Conservation (phyloP, 1,284 basidiomycete species). For the Porodaedalea pini region DNA sequence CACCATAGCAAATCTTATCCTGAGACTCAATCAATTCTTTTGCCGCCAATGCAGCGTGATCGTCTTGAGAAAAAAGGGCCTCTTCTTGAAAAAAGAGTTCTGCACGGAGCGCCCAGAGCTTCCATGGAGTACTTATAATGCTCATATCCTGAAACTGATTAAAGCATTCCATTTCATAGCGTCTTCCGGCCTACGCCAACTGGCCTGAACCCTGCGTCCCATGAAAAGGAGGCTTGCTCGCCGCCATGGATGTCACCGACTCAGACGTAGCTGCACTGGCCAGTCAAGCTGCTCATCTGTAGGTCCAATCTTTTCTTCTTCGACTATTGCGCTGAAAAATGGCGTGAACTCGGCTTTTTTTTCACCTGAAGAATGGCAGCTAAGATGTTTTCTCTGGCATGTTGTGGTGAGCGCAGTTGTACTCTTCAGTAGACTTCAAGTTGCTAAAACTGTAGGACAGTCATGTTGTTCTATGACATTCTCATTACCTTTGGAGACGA, state of each 20-base stretch:
- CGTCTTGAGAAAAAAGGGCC: slow-evolving; percentile 2
- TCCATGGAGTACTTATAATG: neutral
- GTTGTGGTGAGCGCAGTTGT: slow-evolving; percentile 9
- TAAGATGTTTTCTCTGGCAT: slow-evolving; percentile 20
- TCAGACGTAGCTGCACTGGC: slow-evolving; percentile 1
- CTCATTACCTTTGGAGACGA: slow-evolving; percentile 18
- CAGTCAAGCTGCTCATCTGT: slow-evolving; percentile 14
- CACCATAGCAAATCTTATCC: neutral
- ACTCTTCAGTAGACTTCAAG: neutral
- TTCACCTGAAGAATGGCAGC: slow-evolving; percentile 9
- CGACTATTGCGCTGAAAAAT: neutral
- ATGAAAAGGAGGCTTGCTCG: neutral
- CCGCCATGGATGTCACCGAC: slow-evolving; percentile 2
- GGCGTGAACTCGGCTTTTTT: neutral
- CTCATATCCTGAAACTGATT: neutral
- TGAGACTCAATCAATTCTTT: neutral
- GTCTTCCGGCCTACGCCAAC: neutral
- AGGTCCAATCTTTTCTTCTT: neutral
- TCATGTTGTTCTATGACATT: slow-evolving; percentile 20
- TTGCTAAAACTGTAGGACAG: neutral
- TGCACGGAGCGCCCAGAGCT: neutral
- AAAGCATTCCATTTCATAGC: neutral
- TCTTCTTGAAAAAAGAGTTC: neutral
- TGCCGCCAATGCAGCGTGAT: neutral
- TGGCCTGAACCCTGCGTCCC: neutral